Percentiles rank a stretch among this genome's conserved stretches.
Conservation (phyloP, 768 basidiomycete genomes). For the Suillus fuscotomentosus region DNA sequence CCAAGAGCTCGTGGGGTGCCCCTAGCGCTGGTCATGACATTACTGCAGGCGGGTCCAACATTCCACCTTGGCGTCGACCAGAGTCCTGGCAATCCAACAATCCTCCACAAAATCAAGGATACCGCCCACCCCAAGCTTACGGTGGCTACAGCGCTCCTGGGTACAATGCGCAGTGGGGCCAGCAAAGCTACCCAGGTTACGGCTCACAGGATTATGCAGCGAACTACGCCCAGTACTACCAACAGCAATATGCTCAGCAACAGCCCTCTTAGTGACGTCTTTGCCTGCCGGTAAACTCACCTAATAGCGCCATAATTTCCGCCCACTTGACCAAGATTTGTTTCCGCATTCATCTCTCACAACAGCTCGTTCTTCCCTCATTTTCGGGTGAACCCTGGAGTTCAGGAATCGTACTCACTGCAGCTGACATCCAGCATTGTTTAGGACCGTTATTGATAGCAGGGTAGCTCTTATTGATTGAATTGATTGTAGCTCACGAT, state of each 20-base stretch:
- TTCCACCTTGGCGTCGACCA: constrained; percentile 90
- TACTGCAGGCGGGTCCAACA: constrained; percentile 64
- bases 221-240: constrained; percentile 86
- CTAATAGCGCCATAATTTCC: constrained; percentile 1
- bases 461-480: constrained; percentile 6
- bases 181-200: constrained; percentile 37
- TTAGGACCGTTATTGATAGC: constrained; percentile 6
- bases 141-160: constrained; percentile 43
- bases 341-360: constrained; percentile 2
- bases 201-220: constrained; percentile 62
- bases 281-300: constrained; percentile 3
- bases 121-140: constrained; percentile 71
- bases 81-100: constrained; percentile 73
- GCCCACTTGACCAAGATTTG: neutral
- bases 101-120: constrained; percentile 54
- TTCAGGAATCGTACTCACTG: constrained; percentile 1
- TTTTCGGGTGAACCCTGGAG: neutral
- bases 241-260: constrained; percentile 83
- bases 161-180: constrained; percentile 38
- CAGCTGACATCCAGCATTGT: constrained; percentile 6
- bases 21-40: constrained; percentile 60
- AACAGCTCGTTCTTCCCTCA: constrained; percentile 2
- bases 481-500: constrained; percentile 3
- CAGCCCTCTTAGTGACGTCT: constrained; percentile 29
- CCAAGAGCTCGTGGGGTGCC: constrained; percentile 60